phyloP scores from a whole-genome alignment of 306 rosid genomes.

The Fagus sylvatica region DNA sequence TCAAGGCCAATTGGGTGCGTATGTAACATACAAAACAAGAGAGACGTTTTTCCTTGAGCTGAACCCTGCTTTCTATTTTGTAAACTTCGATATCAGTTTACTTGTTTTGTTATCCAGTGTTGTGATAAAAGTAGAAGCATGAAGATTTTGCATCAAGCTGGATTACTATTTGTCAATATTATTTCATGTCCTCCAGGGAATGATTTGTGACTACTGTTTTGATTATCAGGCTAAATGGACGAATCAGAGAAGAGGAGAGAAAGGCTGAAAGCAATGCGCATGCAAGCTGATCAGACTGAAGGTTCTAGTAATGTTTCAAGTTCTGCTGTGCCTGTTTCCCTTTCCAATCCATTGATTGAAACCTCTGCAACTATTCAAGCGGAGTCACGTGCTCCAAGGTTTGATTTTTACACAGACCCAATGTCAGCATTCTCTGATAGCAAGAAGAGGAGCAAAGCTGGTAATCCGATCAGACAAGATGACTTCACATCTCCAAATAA shows the following conservation, averaged over 20 bases:
- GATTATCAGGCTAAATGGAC: slow-evolving; percentile 60
- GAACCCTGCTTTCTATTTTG: too few species aligned
- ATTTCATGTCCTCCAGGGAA: neutral
- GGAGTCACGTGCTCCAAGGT: slow-evolving; percentile 58
- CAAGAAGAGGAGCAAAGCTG: slow-evolving; percentile 37
- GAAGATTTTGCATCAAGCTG: neutral
- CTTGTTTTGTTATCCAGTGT: neutral
- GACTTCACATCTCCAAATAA: slow-evolving; percentile 38
- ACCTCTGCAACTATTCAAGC: slow-evolving; percentile 30
- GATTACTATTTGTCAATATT: neutral
- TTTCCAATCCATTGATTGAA: slow-evolving; percentile 76
- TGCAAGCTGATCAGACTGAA: slow-evolving; percentile 58
- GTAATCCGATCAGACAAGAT: slow-evolving; percentile 31
- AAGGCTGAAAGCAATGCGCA: slow-evolving; percentile 73
- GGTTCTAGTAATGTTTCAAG: slow-evolving; percentile 25
- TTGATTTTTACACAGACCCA: slow-evolving; percentile 87
- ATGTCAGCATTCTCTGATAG: slow-evolving; percentile 76
- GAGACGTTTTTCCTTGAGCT: too few species aligned
- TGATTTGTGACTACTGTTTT: slow-evolving; percentile 10
- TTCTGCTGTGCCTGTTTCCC: slow-evolving; percentile 42
- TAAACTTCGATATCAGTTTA: neutral
- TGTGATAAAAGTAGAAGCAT: neutral
- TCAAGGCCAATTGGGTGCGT: too few species aligned
- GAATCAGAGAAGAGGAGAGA: slow-evolving; percentile 83
- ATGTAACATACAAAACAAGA: neutral